Percentiles rank a stretch among this genome's conserved stretches.
Evolutionary conservation across 1,139 yeast genomes (phyloP).

Genomic region (Protomyces inouyei): DNA sequence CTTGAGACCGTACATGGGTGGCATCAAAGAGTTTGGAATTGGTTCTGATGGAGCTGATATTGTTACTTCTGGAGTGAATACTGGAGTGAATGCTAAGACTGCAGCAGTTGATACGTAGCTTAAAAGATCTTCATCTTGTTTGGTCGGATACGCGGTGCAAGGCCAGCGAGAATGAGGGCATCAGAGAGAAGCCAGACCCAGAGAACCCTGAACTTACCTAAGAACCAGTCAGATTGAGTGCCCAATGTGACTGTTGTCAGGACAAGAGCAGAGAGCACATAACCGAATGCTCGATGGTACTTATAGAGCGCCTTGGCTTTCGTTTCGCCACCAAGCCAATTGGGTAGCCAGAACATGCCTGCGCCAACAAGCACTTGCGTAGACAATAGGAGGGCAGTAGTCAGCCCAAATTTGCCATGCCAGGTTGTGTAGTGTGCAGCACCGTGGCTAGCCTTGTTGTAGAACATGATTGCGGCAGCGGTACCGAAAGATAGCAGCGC

Average conservation of each 20-base stretch:
- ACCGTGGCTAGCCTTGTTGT: conserved; percentile 35
- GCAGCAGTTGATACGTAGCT: too few species aligned
- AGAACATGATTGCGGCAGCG: conserved; percentile 34
- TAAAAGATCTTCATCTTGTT: conserved; percentile 18
- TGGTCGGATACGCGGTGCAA: conserved; percentile 28
- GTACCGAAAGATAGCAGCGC: conserved; percentile 33
- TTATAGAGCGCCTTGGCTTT: conserved; percentile 37
- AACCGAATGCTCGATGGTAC: conserved; percentile 38
- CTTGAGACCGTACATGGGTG: conserved; percentile 41
- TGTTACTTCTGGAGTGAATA: not conserved
- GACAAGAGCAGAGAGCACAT: conserved; percentile 33
- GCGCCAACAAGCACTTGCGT: conserved; percentile 35
- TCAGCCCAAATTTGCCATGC: conserved; percentile 38
- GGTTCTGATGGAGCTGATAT: too few species aligned
- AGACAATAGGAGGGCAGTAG: conserved; percentile 33
- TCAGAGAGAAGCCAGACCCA: conserved; percentile 25
- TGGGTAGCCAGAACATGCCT: conserved; percentile 36
- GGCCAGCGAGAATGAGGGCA: conserved; percentile 27
- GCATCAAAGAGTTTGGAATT: conserved; percentile 9
- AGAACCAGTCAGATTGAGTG: conserved; percentile 35
- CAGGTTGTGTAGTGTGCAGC: conserved; percentile 36
- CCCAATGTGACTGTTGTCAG: conserved; percentile 35
- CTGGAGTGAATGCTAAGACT: not conserved
- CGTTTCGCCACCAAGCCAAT: conserved; percentile 36
- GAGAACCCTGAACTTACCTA: conserved; percentile 3